These are phyloP conservation scores for Sporothrix variecibatus DNA, from an alignment of 2,329 filamentous ascomycete genomes.

Conservation along the genomic window DNA sequence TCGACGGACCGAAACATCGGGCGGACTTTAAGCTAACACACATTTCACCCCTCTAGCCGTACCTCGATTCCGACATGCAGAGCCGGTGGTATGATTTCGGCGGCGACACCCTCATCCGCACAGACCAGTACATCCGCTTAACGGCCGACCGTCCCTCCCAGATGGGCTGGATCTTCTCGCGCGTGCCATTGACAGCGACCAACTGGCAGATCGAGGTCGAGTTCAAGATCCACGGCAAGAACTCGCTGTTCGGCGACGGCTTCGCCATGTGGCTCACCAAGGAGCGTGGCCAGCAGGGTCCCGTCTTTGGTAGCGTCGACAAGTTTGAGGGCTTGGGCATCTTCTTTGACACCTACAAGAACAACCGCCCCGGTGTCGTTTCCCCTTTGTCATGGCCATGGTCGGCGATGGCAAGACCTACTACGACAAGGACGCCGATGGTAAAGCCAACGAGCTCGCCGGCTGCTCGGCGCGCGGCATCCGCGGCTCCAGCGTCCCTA, in stretches of 20 bases:
- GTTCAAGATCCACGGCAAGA: slow-evolving; percentile 88
- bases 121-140: slow-evolving; percentile 81
- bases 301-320: slow-evolving; percentile 86
- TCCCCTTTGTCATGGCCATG: slow-evolving; percentile 99
- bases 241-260: slow-evolving; percentile 91
- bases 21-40: not conserved
- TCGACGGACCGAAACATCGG: not conserved
- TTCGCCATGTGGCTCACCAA: slow-evolving; percentile 99
- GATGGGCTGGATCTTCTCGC: slow-evolving; percentile 89
- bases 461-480: slow-evolving; percentile 94
- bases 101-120: slow-evolving; percentile 83
- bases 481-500: slow-evolving; percentile 75
- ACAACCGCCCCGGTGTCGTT: slow-evolving; percentile 95
- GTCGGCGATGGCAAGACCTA: slow-evolving; percentile 83
- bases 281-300: slow-evolving; percentile 75
- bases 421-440: slow-evolving; percentile 94
- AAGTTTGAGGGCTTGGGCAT: slow-evolving; percentile 91
- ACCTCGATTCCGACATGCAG: slow-evolving; percentile 96
- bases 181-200: slow-evolving; percentile 91
- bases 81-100: slow-evolving; percentile 99
- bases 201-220: slow-evolving; percentile 99
- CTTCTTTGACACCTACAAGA: slow-evolving; percentile 99
- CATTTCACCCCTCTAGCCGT: slow-evolving; percentile 62
- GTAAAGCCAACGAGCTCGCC: slow-evolving; percentile 88
- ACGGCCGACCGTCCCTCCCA: slow-evolving; percentile 89